Conservation (phyloP, 257 asterid genomes). For the Primulina tabacum region DNA sequence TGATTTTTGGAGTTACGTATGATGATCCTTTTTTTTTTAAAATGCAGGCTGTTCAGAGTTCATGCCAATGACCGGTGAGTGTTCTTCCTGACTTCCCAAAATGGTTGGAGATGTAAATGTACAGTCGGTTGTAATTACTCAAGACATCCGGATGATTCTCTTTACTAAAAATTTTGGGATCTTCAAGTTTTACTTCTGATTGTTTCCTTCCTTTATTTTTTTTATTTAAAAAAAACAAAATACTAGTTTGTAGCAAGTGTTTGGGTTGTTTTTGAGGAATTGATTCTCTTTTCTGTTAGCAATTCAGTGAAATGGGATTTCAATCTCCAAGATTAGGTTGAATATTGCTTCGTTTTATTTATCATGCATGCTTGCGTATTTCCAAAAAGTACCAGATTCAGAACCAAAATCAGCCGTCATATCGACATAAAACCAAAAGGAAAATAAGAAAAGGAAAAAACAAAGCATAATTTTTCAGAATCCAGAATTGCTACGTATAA, state of each 20-base stretch:
- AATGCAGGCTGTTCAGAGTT: not conserved
- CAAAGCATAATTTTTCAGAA: too few species aligned
- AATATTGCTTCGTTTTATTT: too few species aligned
- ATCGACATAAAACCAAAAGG: too few species aligned
- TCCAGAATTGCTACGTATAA: too few species aligned
- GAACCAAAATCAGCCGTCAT: too few species aligned
- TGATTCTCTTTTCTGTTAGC: not conserved
- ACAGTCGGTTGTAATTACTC: slow-evolving; percentile 10
- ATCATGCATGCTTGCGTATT: too few species aligned
- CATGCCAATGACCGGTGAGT: not conserved
- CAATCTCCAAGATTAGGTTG: not conserved
- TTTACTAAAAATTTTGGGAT: not conserved
- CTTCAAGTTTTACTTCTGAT: slow-evolving; percentile 6
- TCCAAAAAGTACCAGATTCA: too few species aligned
- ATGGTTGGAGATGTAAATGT: not conserved
- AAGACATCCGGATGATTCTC: slow-evolving; percentile 2
- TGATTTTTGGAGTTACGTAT: not conserved
- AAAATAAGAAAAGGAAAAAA: too few species aligned
- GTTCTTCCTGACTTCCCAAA: not conserved
- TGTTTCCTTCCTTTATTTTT: not conserved
- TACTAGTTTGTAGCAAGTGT: not conserved
- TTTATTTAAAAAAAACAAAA: too few species aligned
- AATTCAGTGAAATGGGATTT: not conserved
- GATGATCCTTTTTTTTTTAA: not conserved
- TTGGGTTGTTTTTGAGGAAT: not conserved